These are phyloP conservation scores for Deinandra increscens DNA, from an alignment of 129 eudicot genomes.

Conservation along the genomic window DNA sequence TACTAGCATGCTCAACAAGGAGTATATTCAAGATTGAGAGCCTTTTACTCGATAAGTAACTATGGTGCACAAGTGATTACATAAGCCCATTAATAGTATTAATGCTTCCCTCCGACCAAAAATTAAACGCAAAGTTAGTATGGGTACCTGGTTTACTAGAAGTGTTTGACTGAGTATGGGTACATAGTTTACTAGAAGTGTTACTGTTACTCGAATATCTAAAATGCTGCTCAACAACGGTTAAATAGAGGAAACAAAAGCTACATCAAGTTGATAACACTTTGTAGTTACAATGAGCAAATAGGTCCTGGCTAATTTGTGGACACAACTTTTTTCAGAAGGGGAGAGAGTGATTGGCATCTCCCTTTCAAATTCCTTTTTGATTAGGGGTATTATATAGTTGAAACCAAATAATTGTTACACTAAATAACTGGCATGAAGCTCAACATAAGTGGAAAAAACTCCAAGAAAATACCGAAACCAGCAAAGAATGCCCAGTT, in stretches of 20 bases:
- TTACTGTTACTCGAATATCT: neutral
- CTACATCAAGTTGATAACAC: neutral
- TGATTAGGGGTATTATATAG: constrained; percentile 7
- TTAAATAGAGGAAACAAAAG: neutral
- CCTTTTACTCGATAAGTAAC: neutral
- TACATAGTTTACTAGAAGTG: neutral
- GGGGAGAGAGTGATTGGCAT: constrained; percentile 1
- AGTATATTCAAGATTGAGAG: neutral
- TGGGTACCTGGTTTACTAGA: neutral
- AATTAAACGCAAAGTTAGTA: neutral
- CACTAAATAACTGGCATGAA: neutral
- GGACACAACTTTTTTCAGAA: neutral
- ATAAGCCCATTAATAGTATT: neutral
- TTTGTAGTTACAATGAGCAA: neutral
- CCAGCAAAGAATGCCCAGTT: constrained; percentile 99
- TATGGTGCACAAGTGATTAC: neutral
- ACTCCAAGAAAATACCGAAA: constrained; percentile 51
- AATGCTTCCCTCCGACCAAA: neutral
- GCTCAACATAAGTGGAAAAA: constrained; percentile 2
- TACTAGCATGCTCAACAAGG: neutral
- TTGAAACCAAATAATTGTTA: neutral
- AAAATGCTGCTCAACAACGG: neutral
- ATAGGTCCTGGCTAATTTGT: neutral
- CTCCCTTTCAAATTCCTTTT: neutral
- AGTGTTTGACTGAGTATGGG: neutral